Evolutionary conservation across 371 early-diverging fungal species (phyloP), one percentile per base, ranked within the genome.

Genomic region (Polyrhizophydium stewartii): DNA sequence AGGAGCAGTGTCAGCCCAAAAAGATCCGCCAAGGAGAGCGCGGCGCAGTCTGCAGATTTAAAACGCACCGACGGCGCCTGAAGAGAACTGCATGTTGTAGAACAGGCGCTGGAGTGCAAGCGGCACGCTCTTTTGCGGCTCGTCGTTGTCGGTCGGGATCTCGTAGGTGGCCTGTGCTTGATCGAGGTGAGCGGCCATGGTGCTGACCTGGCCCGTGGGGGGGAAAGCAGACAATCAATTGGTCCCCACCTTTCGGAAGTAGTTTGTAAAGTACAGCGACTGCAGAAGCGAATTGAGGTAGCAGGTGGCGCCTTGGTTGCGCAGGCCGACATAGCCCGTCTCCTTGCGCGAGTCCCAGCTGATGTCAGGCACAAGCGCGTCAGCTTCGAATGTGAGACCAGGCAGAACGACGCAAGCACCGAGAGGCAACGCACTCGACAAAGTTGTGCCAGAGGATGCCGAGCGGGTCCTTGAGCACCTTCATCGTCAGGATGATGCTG

Each of bases 211-310:
- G 10, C 41, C 21, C 41, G 41, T 10, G 21, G 41, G 21, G 41
- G 21, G 10, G 10, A 10, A n/a, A n/a, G 25, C 33, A 30, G 17
- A 25, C 3, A 56, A n/a, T n/a, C n/a, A n/a, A n/a, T n/a, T n/a
- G n/a, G n/a, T n/a, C n/a, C 69, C 56, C 30, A 75, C 81, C 62
- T 91, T 91, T 60, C 96, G 88, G 77, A 99, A 98, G 71, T 87
- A 85, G 64, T 90, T 93, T 27, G 98, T 98, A 66, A 93, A 94
- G 74, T 90, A 98, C 19, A 99, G 84, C 3, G 97, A 93, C 75
- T 99, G 99, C 35, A 99, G 84, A 19, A 99, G 82, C 47, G 98
- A 95, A 82, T 99, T 99, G 92, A 99, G 93, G 74, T 99, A 99
- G 81, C 99, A 98, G 0, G 99, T 99, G 1, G 99, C 99, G 16